These are phyloP conservation scores for Rubus parviflorus DNA, from an alignment of 306 rosid genomes.

Conservation along the genomic window DNA sequence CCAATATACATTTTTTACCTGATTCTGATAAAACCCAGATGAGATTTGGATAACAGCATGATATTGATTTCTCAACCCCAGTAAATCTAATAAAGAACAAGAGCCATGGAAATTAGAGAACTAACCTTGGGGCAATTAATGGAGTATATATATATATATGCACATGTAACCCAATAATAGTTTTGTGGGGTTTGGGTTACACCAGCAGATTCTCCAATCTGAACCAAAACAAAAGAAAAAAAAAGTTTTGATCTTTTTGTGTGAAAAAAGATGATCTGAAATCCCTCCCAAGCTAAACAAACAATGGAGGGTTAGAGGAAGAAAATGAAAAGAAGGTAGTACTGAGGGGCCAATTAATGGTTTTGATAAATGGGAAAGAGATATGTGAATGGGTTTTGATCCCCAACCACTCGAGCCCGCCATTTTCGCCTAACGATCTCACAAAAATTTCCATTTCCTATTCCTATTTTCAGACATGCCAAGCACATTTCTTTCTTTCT, in stretches of 20 bases:
- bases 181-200: neutral
- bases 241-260: neutral
- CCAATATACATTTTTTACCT: neutral
- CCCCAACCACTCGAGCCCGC: slow-evolving; percentile 8
- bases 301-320: neutral
- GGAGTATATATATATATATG: neutral
- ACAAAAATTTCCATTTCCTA: neutral
- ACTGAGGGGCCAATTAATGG: neutral
- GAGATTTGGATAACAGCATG: neutral
- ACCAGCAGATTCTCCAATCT: neutral
- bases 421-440: neutral
- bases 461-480: neutral
- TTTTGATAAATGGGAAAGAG: neutral
- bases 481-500: neutral
- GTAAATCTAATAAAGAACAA: neutral
- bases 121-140: neutral
- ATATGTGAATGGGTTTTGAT: neutral
- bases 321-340: neutral
- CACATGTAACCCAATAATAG: neutral
- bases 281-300: neutral
- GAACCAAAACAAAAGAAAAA: neutral
- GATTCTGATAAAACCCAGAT: neutral
- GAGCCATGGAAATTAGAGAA: neutral
- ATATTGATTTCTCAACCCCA: neutral
- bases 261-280: neutral